Percentiles rank a stretch among this genome's conserved stretches.
Conservation (phyloP, 805 yeast genomes). For the Metschnikowia gelsemii region DNA sequence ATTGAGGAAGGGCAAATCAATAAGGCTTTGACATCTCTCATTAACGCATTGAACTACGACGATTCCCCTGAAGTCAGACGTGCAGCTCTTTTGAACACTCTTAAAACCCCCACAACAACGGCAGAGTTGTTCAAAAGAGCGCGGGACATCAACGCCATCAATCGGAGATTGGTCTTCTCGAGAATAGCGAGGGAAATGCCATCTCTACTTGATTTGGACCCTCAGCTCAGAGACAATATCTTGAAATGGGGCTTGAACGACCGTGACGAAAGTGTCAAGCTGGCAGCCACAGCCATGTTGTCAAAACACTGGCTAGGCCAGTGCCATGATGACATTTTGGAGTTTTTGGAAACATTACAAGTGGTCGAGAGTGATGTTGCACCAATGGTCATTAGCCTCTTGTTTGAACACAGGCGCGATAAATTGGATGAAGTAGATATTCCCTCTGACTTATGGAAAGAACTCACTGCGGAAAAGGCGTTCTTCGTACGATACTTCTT, state of each 20-base stretch:
- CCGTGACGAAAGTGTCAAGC: conserved; percentile 70
- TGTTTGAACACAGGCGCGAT: conserved; percentile 64
- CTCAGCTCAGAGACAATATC: conserved; percentile 63
- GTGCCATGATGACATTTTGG: conserved; percentile 67
- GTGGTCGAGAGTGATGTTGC: conserved; percentile 69
- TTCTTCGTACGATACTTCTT: conserved; percentile 69
- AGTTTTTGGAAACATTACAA: conserved; percentile 67
- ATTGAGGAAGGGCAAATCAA: conserved; percentile 24
- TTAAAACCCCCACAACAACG: conserved; percentile 51
- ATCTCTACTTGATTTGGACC: conserved; percentile 43
- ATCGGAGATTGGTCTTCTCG: conserved; percentile 71
- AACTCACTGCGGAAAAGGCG: conserved; percentile 70
- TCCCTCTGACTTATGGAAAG: conserved; percentile 65
- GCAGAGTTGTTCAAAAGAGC: conserved; percentile 74
- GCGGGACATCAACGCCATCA: conserved; percentile 69
- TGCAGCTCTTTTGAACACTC: conserved; percentile 73
- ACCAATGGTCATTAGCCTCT: conserved; percentile 59
- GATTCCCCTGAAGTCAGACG: conserved; percentile 86
- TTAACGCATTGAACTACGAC: conserved; percentile 67
- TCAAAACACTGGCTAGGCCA: conserved; percentile 69
- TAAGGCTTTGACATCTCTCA: conserved; percentile 28
- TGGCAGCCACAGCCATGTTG: conserved; percentile 71
- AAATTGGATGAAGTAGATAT: conserved; percentile 58
- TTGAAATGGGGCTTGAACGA: conserved; percentile 86
- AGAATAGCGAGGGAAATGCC: conserved; percentile 66